phyloP scores from a whole-genome alignment of 257 asterid species.

The Vinca minor region DNA sequence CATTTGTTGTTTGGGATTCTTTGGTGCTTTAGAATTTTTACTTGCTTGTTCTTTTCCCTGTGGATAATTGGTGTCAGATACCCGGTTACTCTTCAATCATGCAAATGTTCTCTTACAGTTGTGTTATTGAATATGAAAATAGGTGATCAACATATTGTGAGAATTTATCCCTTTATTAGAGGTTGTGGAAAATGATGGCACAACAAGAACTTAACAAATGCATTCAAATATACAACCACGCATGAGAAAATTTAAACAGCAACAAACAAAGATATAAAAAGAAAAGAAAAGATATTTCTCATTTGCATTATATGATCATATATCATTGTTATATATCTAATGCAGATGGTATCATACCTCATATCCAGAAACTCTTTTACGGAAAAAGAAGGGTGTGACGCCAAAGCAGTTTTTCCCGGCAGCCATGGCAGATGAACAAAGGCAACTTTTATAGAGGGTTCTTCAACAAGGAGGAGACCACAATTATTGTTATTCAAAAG shows the following conservation, averaged over 20 bases:
- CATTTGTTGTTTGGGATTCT: constrained; percentile 16
- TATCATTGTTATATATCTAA: neutral
- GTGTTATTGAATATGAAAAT: neutral
- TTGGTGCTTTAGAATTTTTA: constrained; percentile 24
- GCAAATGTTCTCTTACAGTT: neutral
- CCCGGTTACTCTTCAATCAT: neutral
- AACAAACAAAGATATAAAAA: neutral
- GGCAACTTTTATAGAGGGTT: neutral
- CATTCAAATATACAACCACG: neutral
- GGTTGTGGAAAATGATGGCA: neutral
- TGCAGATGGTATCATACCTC: constrained; percentile 29
- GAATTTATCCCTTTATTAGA: neutral
- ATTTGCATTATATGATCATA: neutral
- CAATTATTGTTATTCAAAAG: neutral
- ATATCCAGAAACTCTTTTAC: constrained; percentile 32
- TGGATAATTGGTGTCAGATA: constrained; percentile 4
- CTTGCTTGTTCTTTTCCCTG: constrained; percentile 42
- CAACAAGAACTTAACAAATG: neutral
- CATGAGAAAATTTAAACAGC: neutral
- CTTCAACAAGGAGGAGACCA: neutral
- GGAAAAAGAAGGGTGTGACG: constrained; percentile 40
- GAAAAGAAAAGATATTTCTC: neutral
- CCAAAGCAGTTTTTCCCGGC: constrained; percentile 36
- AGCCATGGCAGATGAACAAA: constrained; percentile 28
- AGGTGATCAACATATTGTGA: too few relatives aligned